phyloP scores from a whole-genome alignment of 2,329 filamentous ascomycete species.

The Alternaria solani region DNA sequence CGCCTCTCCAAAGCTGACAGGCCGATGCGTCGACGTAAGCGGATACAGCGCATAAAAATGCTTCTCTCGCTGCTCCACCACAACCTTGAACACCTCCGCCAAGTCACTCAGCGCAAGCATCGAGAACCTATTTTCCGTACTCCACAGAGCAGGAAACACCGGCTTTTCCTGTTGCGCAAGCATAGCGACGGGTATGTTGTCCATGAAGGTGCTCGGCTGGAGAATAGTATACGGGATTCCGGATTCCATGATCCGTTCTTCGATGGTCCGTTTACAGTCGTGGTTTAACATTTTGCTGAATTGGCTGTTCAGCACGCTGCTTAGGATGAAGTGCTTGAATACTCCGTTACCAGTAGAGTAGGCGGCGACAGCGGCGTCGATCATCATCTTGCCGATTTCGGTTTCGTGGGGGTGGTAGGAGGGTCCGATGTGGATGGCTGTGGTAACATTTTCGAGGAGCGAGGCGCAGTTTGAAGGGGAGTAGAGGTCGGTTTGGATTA shows the following conservation, averaged over 20 bases:
- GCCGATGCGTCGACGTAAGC: slow-evolving; percentile 27
- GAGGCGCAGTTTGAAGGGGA: slow-evolving; percentile 23
- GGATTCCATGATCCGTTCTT: slow-evolving; percentile 42
- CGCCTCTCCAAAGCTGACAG: slow-evolving; percentile 27
- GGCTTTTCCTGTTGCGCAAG: slow-evolving; percentile 30
- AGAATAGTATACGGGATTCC: background rate
- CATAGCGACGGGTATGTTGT: slow-evolving; percentile 34
- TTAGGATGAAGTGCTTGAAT: slow-evolving; percentile 50
- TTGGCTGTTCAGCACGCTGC: slow-evolving; percentile 44
- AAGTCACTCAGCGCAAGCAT: slow-evolving; percentile 38
- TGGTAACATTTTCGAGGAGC: slow-evolving; percentile 41
- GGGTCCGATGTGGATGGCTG: slow-evolving; percentile 47
- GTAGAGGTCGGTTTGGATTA: slow-evolving; percentile 43
- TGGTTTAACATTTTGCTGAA: slow-evolving; percentile 50
- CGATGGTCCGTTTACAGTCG: slow-evolving; percentile 46
- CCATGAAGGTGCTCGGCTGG: slow-evolving; percentile 45
- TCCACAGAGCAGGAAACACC: slow-evolving; percentile 28
- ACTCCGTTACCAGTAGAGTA: slow-evolving; percentile 21
- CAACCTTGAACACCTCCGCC: slow-evolving; percentile 31
- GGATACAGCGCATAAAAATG: slow-evolving; percentile 42
- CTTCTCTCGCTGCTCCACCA: slow-evolving; percentile 34
- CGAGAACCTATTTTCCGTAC: slow-evolving; percentile 30
- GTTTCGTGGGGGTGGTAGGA: slow-evolving; percentile 48
- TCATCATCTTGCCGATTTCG: slow-evolving; percentile 47
- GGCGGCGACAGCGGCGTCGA: slow-evolving; percentile 43